phyloP scores from a whole-genome alignment of 768 basidiomycete species.

The Termitomyces sp. region DNA sequence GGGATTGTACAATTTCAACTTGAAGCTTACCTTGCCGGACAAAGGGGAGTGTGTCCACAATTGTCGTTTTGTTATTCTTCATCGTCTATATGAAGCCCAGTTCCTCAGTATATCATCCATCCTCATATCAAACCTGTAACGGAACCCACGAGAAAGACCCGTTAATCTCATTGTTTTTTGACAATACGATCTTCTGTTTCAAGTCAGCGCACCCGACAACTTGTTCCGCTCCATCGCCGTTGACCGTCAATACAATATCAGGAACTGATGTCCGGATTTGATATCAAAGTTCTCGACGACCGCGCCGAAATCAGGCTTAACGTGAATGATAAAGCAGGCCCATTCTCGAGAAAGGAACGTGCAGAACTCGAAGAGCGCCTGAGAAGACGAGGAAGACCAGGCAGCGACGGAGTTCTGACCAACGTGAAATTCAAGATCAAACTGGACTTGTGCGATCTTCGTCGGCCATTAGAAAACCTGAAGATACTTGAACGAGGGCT shows the following conservation, averaged over 20 bases:
- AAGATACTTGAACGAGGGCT: background rate
- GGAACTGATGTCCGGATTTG: background rate
- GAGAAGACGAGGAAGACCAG: background rate
- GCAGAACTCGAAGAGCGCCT: background rate
- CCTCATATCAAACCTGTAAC: background rate
- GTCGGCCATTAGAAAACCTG: background rate
- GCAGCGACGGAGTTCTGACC: too few species aligned
- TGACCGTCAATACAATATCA: background rate
- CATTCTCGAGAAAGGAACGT: background rate
- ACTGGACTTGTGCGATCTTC: background rate
- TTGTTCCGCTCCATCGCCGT: background rate
- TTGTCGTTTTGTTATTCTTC: background rate
- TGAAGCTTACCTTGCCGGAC: background rate
- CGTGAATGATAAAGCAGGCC: background rate
- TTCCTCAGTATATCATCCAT: background rate
- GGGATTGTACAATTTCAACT: background rate
- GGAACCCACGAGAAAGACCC: background rate
- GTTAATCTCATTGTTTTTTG: too few species aligned
- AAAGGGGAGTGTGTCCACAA: too few species aligned
- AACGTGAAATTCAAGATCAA: background rate
- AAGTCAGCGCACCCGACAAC: background rate
- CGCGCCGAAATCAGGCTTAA: background rate
- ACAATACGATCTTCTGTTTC: too few species aligned
- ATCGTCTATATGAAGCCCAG: background rate
- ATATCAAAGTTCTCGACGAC: background rate